Evolutionary conservation across 495 filamentous ascomycete species (phyloP), one percentile per base, ranked within the genome.

Genomic region (Tuber magnatum): DNA sequence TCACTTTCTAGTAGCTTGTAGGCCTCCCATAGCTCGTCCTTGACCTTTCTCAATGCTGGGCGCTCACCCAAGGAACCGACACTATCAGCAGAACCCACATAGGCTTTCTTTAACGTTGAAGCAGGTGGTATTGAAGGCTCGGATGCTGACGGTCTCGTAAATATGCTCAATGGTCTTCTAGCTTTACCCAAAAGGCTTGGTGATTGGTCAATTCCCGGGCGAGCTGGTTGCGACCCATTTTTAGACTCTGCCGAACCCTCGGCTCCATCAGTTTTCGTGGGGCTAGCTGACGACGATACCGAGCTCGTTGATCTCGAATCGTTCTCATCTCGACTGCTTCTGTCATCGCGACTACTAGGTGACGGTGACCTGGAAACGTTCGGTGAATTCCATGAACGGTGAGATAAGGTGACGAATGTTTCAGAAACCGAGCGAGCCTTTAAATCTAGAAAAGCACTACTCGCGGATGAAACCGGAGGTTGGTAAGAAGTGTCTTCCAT

Each of bases 21-120:
- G 42, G 90, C 87, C 22, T 87, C 89, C 94, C 93, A 97, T n/a
- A 98, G 86, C 75, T 94, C 93, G 83, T 99, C 95, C 80, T 91
- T 81, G 14, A 78, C 74, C 39, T 80, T 82, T 77, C 61, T 82
- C 42, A 74, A 69, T n/a, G 44, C 65, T 28, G 77, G 22, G 14
- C 70, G 77, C n/a, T 79, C 77, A 32, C 73, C 73, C 77, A 79
- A 72, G 10, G 68, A 70, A 79, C 77, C 75, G 42, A 48, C 14
- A 24, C 68, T 40, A 48, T 79, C 70, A 79, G 72, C 69, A 51
- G 70, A 48, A 51, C 9, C 48, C 39, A 68, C 18, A 44, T 51
- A 14, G 22, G 28, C 56, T 48, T 46, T 43, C 42, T 72, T 78
- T 70, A 75, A 42, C 8, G 56, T 42, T 51, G 72, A 40, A 44